Evolutionary conservation across 225 moss, liverwort and hornwort species (phyloP).

Genomic region (Straminergon stramineum): DNA sequence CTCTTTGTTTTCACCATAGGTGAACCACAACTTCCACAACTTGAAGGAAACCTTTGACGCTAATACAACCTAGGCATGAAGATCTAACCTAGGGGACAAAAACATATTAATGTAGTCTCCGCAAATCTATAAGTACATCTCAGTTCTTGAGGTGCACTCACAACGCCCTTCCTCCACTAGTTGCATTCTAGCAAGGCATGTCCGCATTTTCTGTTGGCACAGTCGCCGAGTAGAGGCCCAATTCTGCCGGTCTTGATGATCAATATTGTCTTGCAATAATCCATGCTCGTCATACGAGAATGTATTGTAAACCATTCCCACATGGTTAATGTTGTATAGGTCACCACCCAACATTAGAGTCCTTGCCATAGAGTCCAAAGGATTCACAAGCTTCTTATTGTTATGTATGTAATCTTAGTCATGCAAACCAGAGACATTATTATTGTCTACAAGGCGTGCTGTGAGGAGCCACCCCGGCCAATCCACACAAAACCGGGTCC

Average conservation of each 20-base stretch:
- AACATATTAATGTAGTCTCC: neutral
- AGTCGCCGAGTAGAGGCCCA: neutral
- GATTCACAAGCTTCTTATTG: neutral
- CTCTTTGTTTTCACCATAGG: neutral
- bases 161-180: accelerated
- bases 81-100: neutral
- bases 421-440: neutral
- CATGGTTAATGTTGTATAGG: neutral
- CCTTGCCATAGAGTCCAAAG: neutral
- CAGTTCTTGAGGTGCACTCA: neutral
- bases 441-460: accelerated
- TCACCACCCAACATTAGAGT: neutral
- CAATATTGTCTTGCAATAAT: neutral
- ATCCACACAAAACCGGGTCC: neutral
- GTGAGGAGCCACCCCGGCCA: neutral
- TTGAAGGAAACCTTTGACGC: neutral
- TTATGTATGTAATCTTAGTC: neutral
- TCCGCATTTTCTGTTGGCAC: neutral
- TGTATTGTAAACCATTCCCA: neutral
- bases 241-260: accelerated
- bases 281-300: neutral
- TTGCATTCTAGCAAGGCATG: neutral
- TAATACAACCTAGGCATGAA: neutral
- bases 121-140: neutral
- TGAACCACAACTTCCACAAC: neutral